Percentiles rank a stretch among this genome's conserved stretches.
Evolutionary conservation across 345 rosid species (phyloP).

Genomic region (Moricandia arvensis): DNA sequence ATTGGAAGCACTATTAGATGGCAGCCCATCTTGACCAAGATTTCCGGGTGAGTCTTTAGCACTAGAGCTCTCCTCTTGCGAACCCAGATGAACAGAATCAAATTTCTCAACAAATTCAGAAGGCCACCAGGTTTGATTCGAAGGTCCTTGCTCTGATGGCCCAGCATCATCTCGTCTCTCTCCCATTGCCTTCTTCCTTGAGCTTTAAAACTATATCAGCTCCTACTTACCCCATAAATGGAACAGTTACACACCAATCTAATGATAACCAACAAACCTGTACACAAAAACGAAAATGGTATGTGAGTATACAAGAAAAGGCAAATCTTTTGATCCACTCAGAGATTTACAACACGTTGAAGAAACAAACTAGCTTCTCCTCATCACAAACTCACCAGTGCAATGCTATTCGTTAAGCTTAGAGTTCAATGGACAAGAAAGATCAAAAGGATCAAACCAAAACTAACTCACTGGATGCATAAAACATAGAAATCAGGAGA

Average conservation of each 20-base stretch:
- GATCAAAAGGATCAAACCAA: background rate
- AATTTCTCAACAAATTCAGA: slow-evolving; percentile 79
- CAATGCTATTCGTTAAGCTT: background rate
- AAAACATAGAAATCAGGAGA: too few relatives aligned
- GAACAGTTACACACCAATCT: slow-evolving; percentile 39
- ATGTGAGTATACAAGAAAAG: background rate
- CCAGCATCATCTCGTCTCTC: slow-evolving; percentile 74
- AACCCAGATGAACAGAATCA: slow-evolving; percentile 66
- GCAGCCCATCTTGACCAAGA: slow-evolving; percentile 60
- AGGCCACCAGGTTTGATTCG: slow-evolving; percentile 82
- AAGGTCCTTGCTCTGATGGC: slow-evolving; percentile 66
- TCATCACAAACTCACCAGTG: slow-evolving; percentile 4
- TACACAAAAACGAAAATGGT: slow-evolving; percentile 25
- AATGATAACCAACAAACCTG: slow-evolving; percentile 35
- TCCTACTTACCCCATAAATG: slow-evolving; percentile 59
- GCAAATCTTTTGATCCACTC: too few relatives aligned
- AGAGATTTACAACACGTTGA: too few relatives aligned
- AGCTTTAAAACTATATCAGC: slow-evolving; percentile 62
- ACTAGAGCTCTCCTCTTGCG: slow-evolving; percentile 65
- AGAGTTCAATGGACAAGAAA: too few relatives aligned
- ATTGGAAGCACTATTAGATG: slow-evolving; percentile 77
- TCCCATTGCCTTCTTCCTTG: slow-evolving; percentile 66
- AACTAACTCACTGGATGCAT: background rate
- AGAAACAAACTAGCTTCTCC: background rate
- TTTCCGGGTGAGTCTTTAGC: slow-evolving; percentile 58